Base-by-base conservation (phyloP, 768 basidiomycete genomes). In the Panellus pusillus region DNA sequence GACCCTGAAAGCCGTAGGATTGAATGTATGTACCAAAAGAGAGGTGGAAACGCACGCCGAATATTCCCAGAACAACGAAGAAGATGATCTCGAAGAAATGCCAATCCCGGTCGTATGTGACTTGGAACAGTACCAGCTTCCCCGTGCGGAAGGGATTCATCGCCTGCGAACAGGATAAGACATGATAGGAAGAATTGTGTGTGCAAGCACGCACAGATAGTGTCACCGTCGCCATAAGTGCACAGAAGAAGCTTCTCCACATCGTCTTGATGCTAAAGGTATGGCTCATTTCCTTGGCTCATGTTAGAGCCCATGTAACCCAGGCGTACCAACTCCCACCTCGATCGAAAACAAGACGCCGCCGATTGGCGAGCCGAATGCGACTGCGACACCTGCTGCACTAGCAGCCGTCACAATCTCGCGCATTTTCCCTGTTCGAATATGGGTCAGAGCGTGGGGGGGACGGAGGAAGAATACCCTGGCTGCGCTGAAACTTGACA, bases 121-220 rank as follows among this genome's bases (percentile, higher is more conserved):
- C 93, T 67, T 98, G 95, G 74, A 99, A 99, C 56, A 98, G 74
- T 65, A 99, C 97, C 24, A 99, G 84, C 68, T 98, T 98, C 18
- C 96, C 97, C 0, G 97, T 98, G 35, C 95, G 83, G 74, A 93
- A 99, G 2, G 97, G 97, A 66, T 98, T 98, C 91, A 99, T 95
- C 6, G 91, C 90, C 93, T 96, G 61, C 31, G 53, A 38, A 13
- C 17, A 29, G 52, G 11, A 45, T 35, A 53, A 63, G 36, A 42
- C 38, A 13, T 29, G 40, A 3, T 39, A 44, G 42, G n/a, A n/a
- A 36, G 35, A 19, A 57, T 66, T 56, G 55, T 3, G 24, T 24
- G 24, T 6, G 6, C 3, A 55, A 52, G 62, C 43, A 80, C 93
- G 63, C 55, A 97, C 96, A 29, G 96, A 90, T 29, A 99, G 75